Percentiles rank a stretch among this genome's conserved stretches.
These are phyloP conservation scores for Talaromyces sp. DNA, from an alignment of 2,329 filamentous ascomycete genomes.

Conservation along the genomic window DNA sequence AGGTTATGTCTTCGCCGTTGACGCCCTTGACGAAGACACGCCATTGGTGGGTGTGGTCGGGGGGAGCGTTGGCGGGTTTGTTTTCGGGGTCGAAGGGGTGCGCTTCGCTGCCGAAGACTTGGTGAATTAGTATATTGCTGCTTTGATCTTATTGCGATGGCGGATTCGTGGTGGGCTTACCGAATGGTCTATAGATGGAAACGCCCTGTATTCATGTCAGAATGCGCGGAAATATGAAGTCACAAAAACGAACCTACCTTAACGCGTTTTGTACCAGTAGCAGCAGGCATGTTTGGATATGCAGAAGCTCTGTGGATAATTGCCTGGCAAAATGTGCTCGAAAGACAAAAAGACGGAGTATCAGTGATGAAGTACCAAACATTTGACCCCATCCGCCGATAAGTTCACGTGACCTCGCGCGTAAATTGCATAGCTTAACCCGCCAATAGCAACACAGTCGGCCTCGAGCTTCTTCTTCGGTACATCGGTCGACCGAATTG, in stretches of 20 bases:
- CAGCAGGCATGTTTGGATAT: constrained; percentile 50
- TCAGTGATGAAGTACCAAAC: neutral
- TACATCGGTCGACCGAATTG: neutral
- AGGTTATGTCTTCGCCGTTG: constrained; percentile 85
- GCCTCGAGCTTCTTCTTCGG: neutral
- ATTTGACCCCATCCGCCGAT: neutral
- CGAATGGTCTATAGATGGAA: constrained; percentile 49
- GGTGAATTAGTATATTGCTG: neutral
- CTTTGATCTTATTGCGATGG: neutral
- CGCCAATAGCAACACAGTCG: neutral
- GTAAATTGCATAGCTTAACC: neutral
- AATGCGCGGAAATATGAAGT: neutral
- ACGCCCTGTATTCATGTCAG: constrained; percentile 40
- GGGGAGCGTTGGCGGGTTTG: constrained; percentile 72
- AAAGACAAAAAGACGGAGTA: neutral
- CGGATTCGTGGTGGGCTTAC: constrained; percentile 30
- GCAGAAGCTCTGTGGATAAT: neutral
- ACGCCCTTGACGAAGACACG: constrained; percentile 89
- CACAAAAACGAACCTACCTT: constrained; percentile 37
- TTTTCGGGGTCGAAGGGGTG: constrained; percentile 72
- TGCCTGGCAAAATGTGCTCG: neutral
- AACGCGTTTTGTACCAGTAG: constrained; percentile 56
- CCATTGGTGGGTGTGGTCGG: constrained; percentile 96
- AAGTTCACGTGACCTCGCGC: neutral
- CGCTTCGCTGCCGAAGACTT: constrained; percentile 79